These are phyloP conservation scores for Drosera spatulata DNA, from an alignment of 179 eudicot species.

Conservation along the genomic window DNA sequence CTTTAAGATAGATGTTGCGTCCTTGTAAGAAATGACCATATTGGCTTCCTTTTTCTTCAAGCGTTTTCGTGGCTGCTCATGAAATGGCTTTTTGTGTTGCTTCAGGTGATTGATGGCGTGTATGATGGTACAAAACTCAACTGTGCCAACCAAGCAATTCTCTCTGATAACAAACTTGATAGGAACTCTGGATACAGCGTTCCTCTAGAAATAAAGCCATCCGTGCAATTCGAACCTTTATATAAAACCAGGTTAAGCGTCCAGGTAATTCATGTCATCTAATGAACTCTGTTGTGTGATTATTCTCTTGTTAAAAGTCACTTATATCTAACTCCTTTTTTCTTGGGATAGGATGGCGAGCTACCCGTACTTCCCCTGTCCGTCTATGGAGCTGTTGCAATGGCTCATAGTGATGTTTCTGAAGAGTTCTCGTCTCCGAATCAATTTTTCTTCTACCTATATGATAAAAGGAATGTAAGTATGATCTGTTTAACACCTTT, in stretches of 20 bases:
- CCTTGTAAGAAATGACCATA: no score
- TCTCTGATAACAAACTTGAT: conserved; percentile 52
- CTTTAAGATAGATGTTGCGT: no score
- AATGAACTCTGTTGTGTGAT: neutral
- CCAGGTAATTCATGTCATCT: conserved; percentile 43
- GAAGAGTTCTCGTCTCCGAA: conserved; percentile 86
- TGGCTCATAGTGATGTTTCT: conserved; percentile 85
- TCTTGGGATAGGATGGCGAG: conserved; percentile 69
- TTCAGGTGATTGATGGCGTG: conserved; percentile 78
- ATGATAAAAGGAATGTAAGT: conserved; percentile 88
- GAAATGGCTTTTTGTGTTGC: neutral
- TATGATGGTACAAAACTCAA: conserved; percentile 79
- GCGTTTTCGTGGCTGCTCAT: neutral
- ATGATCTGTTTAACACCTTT: conserved; percentile 1
- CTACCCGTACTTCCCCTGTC: conserved; percentile 92
- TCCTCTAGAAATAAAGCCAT: conserved; percentile 84
- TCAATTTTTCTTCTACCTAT: conserved; percentile 94
- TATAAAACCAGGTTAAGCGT: conserved; percentile 75
- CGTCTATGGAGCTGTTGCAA: conserved; percentile 91
- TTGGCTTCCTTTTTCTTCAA: no score
- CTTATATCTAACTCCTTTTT: neutral
- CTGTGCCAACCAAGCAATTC: conserved; percentile 65
- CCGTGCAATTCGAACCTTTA: conserved; percentile 95
- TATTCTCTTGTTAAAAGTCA: no score
- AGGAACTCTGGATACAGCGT: conserved; percentile 55